These are phyloP conservation scores for Pythium rishiriense DNA, from an alignment of 352 stramenopile genomes.

Conservation along the genomic window DNA sequence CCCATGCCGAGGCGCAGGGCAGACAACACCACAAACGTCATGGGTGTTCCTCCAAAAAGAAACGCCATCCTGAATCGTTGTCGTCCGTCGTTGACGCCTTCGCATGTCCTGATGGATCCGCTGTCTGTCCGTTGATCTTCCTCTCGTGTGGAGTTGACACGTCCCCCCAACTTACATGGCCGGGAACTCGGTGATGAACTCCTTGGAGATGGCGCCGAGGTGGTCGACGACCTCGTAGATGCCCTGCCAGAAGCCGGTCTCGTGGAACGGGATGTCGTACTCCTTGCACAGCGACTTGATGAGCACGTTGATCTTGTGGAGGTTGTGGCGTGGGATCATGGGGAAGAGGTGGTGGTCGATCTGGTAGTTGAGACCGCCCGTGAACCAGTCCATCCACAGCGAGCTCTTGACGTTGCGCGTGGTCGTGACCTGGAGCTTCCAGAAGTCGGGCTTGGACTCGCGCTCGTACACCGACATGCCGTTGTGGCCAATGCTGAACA, in stretches of 20 bases:
- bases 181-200: constrained; percentile 97
- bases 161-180: constrained; percentile 99
- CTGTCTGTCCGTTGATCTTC: too few species aligned
- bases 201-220: constrained; percentile 90
- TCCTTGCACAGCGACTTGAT: constrained; percentile 97
- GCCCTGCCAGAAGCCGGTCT: constrained; percentile 92
- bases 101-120: too few species aligned
- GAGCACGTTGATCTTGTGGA: constrained; percentile 92
- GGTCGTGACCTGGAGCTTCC: constrained; percentile 98
- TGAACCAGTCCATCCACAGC: constrained; percentile 98
- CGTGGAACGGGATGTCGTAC: constrained; percentile 96
- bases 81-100: too few species aligned
- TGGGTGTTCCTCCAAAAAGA: too few species aligned
- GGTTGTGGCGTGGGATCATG: constrained; percentile 96
- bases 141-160: too few species aligned
- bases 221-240: constrained; percentile 95
- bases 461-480: constrained; percentile 98
- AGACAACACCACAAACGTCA: too few species aligned
- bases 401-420: constrained; percentile 96
- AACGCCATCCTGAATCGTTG: too few species aligned
- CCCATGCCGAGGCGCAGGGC: too few species aligned
- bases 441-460: constrained; percentile 96
- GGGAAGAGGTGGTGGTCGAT: constrained; percentile 99
- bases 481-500: constrained; percentile 98
- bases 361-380: constrained; percentile 97